Base-by-base conservation (phyloP, 2,329 filamentous ascomycete genomes). In the Colletotrichum cereale region DNA sequence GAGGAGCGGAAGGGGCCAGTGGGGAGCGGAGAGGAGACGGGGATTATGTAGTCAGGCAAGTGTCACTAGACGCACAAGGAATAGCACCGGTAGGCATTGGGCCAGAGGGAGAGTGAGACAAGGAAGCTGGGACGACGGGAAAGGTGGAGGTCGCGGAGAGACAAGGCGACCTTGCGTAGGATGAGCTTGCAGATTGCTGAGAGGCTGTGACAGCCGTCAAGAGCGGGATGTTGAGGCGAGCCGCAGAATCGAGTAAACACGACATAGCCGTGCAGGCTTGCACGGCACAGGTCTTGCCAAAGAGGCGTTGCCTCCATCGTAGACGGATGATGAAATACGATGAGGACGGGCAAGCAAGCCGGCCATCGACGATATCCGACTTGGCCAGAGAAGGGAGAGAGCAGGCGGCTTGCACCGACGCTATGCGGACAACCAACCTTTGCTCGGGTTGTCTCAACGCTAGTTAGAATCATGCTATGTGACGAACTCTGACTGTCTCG, bases 81-180 rank as follows among this genome's bases (percentile, higher is more conserved):
- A 57, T 24, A 58, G 38, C n/a, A n/a, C n/a, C n/a, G n/a, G n/a
- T 36, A 44, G 47, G 50, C 34, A 60, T 38, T 36, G 56, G 71
- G 62, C 42, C 61, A 52, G 58, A 73, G 57, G 62, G 58, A 67
- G 58, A 61, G 72, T 73, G 61, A 71, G 69, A 72, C 68, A 60
- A 60, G 21, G 44, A 29, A 52, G 38, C 53, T 57, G 56, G 67
- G 26, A 38, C 57, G 66, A 56, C 57, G 38, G 50, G 73, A 50
- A 38, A 40, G 26, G 57, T 48, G 63, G 57, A 52, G 56, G 66
- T 44, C 12, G 67, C 57, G 67, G 58, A 63, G 60, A 65, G 48
- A 56, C 47, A 34, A 71, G 62, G 58, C 56, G 58, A 31, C 56
- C 44, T 42, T 62, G 64, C 56, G 66, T 36, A 58, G 70, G 70